phyloP scores from a whole-genome alignment of 371 early-diverging fungal species.

The Quaeritorhiza haematococci region DNA sequence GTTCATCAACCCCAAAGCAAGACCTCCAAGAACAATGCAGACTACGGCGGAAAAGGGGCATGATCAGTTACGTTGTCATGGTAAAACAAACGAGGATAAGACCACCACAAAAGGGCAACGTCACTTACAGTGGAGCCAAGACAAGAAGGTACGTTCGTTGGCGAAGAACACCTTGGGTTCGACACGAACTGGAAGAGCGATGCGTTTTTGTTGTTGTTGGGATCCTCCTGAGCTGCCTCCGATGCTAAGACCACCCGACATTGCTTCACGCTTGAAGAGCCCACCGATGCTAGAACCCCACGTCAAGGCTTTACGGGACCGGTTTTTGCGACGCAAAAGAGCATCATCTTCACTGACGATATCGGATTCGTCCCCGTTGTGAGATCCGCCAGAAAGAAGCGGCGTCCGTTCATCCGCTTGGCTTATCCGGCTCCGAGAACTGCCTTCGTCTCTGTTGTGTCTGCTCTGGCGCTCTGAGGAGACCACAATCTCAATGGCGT shows the following conservation, averaged over 20 bases:
- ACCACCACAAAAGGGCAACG: background rate
- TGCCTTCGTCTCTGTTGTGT: no score
- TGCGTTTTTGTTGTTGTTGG: constrained; percentile 27
- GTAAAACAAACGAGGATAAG: background rate
- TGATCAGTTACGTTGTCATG: background rate
- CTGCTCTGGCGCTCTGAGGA: no score
- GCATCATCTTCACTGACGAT: no score
- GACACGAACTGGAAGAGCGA: constrained; percentile 80
- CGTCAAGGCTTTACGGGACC: no score
- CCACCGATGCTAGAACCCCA: background rate
- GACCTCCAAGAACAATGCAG: constrained; percentile 55
- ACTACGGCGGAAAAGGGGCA: constrained; percentile 16
- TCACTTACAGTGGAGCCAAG: constrained; percentile 59
- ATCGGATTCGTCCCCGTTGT: no score
- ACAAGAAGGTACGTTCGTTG: constrained; percentile 98
- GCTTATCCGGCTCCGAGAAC: no score
- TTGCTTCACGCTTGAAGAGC: background rate
- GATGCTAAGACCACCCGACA: background rate
- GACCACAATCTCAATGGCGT: no score
- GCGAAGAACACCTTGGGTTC: constrained; percentile 99
- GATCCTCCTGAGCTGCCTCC: no score
- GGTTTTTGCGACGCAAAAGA: no score
- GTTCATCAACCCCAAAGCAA: constrained; percentile 46
- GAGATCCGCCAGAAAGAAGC: no score
- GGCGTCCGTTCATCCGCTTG: no score